Percentiles rank a stretch among this genome's conserved stretches.
These are phyloP conservation scores for Suillus fuscotomentosus DNA, from an alignment of 768 basidiomycete species.

Conservation along the genomic window DNA sequence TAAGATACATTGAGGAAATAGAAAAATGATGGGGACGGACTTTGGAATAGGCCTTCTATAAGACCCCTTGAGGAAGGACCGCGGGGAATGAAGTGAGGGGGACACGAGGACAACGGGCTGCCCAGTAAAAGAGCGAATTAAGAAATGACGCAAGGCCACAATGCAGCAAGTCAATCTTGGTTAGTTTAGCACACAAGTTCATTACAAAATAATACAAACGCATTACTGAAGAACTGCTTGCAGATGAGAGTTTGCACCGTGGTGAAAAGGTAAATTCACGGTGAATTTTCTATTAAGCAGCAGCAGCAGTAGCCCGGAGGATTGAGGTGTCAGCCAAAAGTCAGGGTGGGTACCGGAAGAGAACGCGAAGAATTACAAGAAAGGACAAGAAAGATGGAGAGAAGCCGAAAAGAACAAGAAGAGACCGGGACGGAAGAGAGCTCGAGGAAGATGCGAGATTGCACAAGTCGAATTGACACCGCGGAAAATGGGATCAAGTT, in stretches of 20 bases:
- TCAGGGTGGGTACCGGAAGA: background rate
- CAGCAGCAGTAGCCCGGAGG: background rate
- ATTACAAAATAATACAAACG: slow-evolving; percentile 13
- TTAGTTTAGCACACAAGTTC: slow-evolving; percentile 19
- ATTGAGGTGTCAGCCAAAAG: background rate
- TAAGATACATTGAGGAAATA: slow-evolving; percentile 14
- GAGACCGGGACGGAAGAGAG: background rate
- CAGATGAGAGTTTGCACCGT: slow-evolving; percentile 4
- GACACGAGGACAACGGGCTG: slow-evolving; percentile 29
- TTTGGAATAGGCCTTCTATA: slow-evolving; percentile 20
- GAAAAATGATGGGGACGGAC: slow-evolving; percentile 17
- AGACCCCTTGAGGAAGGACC: slow-evolving; percentile 21
- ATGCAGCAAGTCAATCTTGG: slow-evolving; percentile 10
- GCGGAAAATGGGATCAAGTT: slow-evolving; percentile 9
- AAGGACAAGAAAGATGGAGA: slow-evolving; percentile 1
- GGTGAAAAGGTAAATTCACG: slow-evolving; percentile 5
- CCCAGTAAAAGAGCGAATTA: slow-evolving; percentile 17
- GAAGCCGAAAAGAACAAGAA: background rate
- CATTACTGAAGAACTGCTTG: slow-evolving; percentile 14
- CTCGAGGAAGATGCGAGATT: background rate
- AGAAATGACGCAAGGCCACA: slow-evolving; percentile 23
- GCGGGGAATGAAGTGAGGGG: slow-evolving; percentile 25
- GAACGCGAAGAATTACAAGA: background rate
- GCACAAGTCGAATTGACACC: slow-evolving; percentile 12
- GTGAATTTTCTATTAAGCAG: slow-evolving; percentile 5